Base-by-base conservation (phyloP, 2,329 filamentous ascomycete species). In the Cladosporium phlei region DNA sequence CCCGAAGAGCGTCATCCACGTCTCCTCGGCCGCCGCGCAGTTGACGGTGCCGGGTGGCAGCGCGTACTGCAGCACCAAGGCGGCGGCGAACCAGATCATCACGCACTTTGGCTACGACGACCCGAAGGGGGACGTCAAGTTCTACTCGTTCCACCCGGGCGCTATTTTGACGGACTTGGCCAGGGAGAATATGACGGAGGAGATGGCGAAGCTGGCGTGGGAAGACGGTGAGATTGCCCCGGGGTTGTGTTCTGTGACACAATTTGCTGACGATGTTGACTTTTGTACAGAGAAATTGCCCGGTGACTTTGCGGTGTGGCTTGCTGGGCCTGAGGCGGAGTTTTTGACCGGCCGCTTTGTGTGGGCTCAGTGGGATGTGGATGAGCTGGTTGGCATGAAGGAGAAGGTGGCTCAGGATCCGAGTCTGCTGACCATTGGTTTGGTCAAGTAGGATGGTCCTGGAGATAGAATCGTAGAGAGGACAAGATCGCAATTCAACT, bases 291-390 rank as follows among this genome's bases (percentile, higher is more conserved):
- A 48, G 48, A 35, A 42, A 11, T 25, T 63, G 16, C 52, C 61
- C 14, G 59, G 53, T 4, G 30, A 55, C 35, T 63, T 64, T 47
- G 53, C 54, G 9, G 59, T 72, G 2, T 73, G 69, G 69, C 51
- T 68, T 4, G 59, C 65, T 1, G 63, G 59, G 12, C 50, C 60
- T 2, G 66, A 73, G 53, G 66, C 65, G 1, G 54, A 57, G 0
- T 71, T 70, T 40, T 49, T 72, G 20, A 62, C 65, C 49, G 68
- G 68, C 1, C 55, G 65, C 9, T 64, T 56, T 48, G 54, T 69
- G 5, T 67, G 62, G 59, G 59, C 61, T 2, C 62, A 66, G 25
- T 70, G 68, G 67, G 68, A 72, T 58, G 67, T 70, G 4, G 60
- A 67, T n/a, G 68, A 72, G 50, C 49, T 69, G 40, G 40, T 55